Evolutionary conservation across 2,329 filamentous ascomycete genomes (phyloP).

Genomic region (Penicillium freii): DNA sequence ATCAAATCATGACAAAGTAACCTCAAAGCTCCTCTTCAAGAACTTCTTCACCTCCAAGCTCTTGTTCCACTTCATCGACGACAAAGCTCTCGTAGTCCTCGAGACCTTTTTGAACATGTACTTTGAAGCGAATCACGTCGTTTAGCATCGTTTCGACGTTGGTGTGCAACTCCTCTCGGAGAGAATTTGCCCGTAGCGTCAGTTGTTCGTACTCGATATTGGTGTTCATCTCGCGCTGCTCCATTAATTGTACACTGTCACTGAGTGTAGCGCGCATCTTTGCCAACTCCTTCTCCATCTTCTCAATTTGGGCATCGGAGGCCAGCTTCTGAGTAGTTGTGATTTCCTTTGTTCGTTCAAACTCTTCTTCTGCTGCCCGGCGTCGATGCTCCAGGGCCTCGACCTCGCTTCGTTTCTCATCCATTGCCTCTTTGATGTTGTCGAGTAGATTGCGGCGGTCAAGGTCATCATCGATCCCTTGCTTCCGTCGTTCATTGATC

Average conservation of each 20-base stretch:
- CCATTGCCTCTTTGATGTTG: slow-evolving; percentile 92
- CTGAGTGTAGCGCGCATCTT: slow-evolving; percentile 82
- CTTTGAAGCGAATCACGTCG: slow-evolving; percentile 97
- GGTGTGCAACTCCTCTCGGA: slow-evolving; percentile 96
- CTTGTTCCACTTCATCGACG: slow-evolving; percentile 85
- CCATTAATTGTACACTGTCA: slow-evolving; percentile 86
- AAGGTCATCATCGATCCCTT: slow-evolving; percentile 84
- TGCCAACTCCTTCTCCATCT: slow-evolving; percentile 97
- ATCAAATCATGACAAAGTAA: slow-evolving; percentile 15
- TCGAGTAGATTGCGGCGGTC: slow-evolving; percentile 92
- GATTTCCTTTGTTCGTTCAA: slow-evolving; percentile 87
- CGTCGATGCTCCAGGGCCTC: slow-evolving; percentile 87
- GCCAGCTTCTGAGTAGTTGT: slow-evolving; percentile 83
- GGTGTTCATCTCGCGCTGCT: slow-evolving; percentile 93
- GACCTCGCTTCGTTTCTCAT: slow-evolving; percentile 90
- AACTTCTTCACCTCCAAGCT: slow-evolving; percentile 65
- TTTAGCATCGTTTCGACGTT: slow-evolving; percentile 95
- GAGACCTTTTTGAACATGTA: slow-evolving; percentile 87
- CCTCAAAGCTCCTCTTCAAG: slow-evolving; percentile 31
- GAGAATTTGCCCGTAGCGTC: slow-evolving; percentile 73
- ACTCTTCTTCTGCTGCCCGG: slow-evolving; percentile 84
- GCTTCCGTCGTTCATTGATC: slow-evolving; percentile 81
- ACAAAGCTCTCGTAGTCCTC: slow-evolving; percentile 95
- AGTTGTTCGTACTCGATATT: slow-evolving; percentile 96
- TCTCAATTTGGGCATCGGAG: slow-evolving; percentile 91